Conservation (phyloP, 2,329 filamentous ascomycete genomes). For the Fusarium chaquense region DNA sequence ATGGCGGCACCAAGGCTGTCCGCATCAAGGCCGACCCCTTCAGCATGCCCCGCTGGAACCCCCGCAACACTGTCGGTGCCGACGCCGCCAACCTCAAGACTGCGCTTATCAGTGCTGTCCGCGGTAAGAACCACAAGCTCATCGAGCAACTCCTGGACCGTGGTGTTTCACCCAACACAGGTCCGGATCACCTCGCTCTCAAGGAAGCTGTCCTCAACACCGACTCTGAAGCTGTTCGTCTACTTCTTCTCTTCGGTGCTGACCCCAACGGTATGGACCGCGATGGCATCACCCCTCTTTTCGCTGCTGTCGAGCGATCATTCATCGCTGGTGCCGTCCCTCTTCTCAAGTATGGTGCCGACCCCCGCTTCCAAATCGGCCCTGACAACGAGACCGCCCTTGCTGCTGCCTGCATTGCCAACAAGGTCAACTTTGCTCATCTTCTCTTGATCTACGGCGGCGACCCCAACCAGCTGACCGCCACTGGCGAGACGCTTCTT, state of each 20-base stretch:
- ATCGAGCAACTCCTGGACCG: constrained; percentile 69
- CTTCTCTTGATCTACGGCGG: constrained; percentile 72
- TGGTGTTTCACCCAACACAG: constrained; percentile 65
- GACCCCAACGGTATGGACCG: constrained; percentile 65
- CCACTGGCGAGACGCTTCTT: constrained; percentile 71
- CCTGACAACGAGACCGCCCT: constrained; percentile 67
- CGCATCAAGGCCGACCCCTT: constrained; percentile 63
- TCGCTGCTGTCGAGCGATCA: constrained; percentile 62
- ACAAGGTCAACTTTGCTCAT: constrained; percentile 68
- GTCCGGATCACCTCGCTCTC: constrained; percentile 60
- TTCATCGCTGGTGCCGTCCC: constrained; percentile 68
- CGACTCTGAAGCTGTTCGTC: constrained; percentile 65
- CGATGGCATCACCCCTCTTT: constrained; percentile 64
- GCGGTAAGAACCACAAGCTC: constrained; percentile 67
- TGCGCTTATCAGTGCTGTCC: constrained; percentile 66
- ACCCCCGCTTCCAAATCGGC: constrained; percentile 65
- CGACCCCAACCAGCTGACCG: constrained; percentile 65
- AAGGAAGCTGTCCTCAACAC: constrained; percentile 64
- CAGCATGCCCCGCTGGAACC: constrained; percentile 64
- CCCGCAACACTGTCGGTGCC: constrained; percentile 58
- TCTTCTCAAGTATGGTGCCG: constrained; percentile 74
- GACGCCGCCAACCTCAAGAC: constrained; percentile 60
- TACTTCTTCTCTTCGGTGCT: constrained; percentile 68
- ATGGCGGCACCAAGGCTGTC: constrained; percentile 56
- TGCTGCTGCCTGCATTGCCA: constrained; percentile 61